Percentiles rank a stretch among this genome's conserved stretches.
Conservation (phyloP, 768 basidiomycete species). For the Tulasnella sp. region DNA sequence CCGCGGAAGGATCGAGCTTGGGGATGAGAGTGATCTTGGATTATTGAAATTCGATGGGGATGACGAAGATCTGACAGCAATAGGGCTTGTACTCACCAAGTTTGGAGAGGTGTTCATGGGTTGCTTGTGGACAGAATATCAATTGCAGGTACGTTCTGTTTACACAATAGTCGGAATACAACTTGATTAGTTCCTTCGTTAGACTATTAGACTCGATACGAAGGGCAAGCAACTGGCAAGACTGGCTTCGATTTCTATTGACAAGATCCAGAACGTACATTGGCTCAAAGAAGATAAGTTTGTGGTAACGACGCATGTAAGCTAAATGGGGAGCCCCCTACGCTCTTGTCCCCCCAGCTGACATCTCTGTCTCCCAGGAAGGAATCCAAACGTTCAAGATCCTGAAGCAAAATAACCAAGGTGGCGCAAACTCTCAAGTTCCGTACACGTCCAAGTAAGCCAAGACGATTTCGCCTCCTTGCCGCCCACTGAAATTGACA, state of each 20-base stretch:
- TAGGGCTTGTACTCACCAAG: neutral
- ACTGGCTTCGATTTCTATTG: neutral
- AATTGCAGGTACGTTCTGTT: neutral
- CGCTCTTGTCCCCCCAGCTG: neutral
- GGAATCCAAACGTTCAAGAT: neutral
- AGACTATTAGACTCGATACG: conserved; percentile 2
- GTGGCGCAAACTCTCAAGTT: no score
- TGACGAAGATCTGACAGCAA: neutral
- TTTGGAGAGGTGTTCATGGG: conserved; percentile 8
- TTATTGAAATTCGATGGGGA: conserved; percentile 25
- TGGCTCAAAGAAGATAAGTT: neutral
- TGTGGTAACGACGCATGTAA: neutral
- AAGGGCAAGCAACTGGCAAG: neutral
- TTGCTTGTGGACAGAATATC: conserved; percentile 2
- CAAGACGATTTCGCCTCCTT: no score
- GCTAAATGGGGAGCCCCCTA: neutral
- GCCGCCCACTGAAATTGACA: no score
- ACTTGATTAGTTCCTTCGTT: neutral
- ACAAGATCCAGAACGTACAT: neutral
- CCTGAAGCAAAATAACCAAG: no score
- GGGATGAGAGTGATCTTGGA: conserved; percentile 30
- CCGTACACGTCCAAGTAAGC: no score
- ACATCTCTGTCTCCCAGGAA: neutral
- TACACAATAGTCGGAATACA: neutral
- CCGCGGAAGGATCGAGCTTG: conserved; percentile 28